Evolutionary conservation across 441 rosid species (phyloP).

Genomic region (Raphanus hybrid): DNA sequence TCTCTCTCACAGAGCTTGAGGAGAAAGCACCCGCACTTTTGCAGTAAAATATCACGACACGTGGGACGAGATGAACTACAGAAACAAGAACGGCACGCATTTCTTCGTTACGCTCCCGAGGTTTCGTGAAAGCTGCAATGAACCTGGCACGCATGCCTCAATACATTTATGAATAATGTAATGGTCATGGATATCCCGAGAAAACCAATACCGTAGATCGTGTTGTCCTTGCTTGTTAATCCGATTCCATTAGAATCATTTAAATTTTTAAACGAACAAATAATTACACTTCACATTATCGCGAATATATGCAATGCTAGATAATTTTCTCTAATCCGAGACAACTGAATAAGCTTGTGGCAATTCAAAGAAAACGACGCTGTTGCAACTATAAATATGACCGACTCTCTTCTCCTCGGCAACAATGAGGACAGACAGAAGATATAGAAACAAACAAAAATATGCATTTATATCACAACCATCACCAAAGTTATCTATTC

Average conservation of each 20-base stretch:
- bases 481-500: neutral
- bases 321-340: neutral
- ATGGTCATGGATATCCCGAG: neutral
- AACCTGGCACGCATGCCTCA: conserved; percentile 6
- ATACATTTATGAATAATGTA: conserved; percentile 12
- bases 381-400: neutral
- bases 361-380: neutral
- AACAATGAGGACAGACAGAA: neutral
- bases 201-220: conserved; percentile 25
- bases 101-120: conserved; percentile 16
- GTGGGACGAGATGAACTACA: conserved; percentile 34
- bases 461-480: neutral
- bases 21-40: too few relatives aligned
- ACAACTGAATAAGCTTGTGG: neutral
- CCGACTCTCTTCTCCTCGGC: neutral
- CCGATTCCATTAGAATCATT: neutral
- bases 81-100: neutral
- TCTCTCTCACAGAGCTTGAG: too few relatives aligned
- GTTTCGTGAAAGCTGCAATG: conserved; percentile 13
- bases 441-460: neutral
- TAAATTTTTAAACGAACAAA: neutral
- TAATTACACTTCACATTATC: too few relatives aligned
- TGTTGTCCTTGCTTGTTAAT: conserved; percentile 14
- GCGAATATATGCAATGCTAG: neutral
- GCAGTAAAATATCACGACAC: too few relatives aligned